Evolutionary conservation across 257 asterid species (phyloP).

Genomic region (Solanum habrochaites): DNA sequence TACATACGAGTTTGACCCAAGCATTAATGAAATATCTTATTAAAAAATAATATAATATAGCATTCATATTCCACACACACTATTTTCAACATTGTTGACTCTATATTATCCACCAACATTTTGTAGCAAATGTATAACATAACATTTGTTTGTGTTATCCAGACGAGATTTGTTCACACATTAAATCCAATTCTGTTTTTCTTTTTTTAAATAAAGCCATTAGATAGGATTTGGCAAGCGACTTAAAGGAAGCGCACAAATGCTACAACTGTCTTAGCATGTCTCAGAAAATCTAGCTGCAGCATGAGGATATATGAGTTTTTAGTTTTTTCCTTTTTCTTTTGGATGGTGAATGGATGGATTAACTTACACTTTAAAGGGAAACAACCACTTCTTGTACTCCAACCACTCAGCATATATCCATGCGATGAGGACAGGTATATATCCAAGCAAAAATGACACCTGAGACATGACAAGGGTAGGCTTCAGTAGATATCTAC

Average conservation of each 20-base stretch:
- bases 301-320: background rate
- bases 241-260: background rate
- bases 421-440: constrained; percentile 73
- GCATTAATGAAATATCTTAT: background rate
- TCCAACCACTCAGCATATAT: constrained; percentile 85
- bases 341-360: background rate
- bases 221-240: background rate
- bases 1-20: background rate
- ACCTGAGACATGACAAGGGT: constrained; percentile 40
- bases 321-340: background rate
- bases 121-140: background rate
- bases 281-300: background rate
- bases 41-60: background rate
- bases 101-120: background rate
- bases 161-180: background rate
- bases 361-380: constrained; percentile 55
- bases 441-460: constrained; percentile 74
- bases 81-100: background rate
- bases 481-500: background rate
- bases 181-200: background rate
- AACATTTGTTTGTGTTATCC: background rate
- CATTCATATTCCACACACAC: background rate
- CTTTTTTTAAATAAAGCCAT: background rate
- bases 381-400: constrained; percentile 45
- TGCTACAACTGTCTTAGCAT: background rate